Percentiles rank a stretch among this genome's conserved stretches.
These are phyloP conservation scores for Cicer yamashitae DNA, from an alignment of 306 rosid genomes.

Conservation along the genomic window DNA sequence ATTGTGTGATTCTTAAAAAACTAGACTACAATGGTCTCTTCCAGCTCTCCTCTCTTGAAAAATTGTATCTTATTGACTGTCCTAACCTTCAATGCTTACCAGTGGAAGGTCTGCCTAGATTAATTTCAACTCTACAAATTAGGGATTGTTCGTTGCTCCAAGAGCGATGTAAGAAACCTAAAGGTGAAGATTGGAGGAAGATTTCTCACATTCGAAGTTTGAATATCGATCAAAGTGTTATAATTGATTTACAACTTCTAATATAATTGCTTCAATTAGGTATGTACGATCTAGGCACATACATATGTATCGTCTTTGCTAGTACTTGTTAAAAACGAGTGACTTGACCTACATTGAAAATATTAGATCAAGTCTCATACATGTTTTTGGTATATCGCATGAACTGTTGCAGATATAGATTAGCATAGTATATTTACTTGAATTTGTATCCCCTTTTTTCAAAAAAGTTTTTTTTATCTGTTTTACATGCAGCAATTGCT, in stretches of 20 bases:
- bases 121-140: background rate
- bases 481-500: too few relatives aligned
- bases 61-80: accelerated
- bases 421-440: background rate
- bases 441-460: background rate
- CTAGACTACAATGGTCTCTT: slow-evolving; percentile 38
- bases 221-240: background rate
- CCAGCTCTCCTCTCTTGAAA: slow-evolving; percentile 9
- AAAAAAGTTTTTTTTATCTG: background rate
- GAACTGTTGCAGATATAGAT: background rate
- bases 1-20: slow-evolving; percentile 1
- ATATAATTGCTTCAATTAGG: too few relatives aligned
- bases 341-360: background rate
- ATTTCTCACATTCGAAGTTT: slow-evolving; percentile 39
- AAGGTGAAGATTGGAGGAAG: slow-evolving; percentile 46
- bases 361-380: background rate
- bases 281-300: too few relatives aligned
- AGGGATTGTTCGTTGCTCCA: background rate
- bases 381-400: background rate
- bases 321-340: too few relatives aligned
- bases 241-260: too few relatives aligned
- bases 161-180: slow-evolving; percentile 7
- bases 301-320: too few relatives aligned
- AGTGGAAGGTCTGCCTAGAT: slow-evolving; percentile 40
- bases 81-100: slow-evolving; percentile 41